Percentiles rank a stretch among this genome's conserved stretches.
Evolutionary conservation across 140 eudicot species (phyloP).

Genomic region (Bidens hawaiensis): DNA sequence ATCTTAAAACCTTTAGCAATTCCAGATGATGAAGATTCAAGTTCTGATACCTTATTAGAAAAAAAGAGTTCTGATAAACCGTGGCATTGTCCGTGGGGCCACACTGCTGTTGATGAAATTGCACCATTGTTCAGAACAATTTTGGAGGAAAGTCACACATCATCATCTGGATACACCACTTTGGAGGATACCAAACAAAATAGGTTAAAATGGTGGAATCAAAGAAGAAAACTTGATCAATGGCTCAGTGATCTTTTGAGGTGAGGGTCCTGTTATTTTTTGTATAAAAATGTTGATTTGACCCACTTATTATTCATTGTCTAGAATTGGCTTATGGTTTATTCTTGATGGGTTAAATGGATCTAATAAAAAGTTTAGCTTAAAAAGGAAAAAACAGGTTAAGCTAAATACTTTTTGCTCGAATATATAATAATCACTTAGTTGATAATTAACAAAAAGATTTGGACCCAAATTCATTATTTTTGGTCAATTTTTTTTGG

Average conservation of each 20-base stretch:
- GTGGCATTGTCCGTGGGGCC: conserved; percentile 91
- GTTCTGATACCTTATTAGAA: conserved; percentile 30
- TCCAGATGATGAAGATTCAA: conserved; percentile 44
- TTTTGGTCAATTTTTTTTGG: too few relatives aligned
- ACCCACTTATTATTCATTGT: neutral
- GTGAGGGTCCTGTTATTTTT: conserved; percentile 30
- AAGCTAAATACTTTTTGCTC: too few relatives aligned
- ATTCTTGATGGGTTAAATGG: neutral
- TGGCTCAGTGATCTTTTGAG: conserved; percentile 54
- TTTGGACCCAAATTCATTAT: too few relatives aligned
- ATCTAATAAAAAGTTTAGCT: neutral
- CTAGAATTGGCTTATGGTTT: neutral
- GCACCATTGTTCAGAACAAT: conserved; percentile 72
- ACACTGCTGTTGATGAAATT: conserved; percentile 64
- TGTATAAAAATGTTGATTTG: neutral
- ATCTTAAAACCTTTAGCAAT: conserved; percentile 25
- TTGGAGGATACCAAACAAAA: conserved; percentile 58
- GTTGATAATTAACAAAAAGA: too few relatives aligned
- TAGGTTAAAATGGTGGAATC: conserved; percentile 72
- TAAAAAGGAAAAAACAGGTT: neutral
- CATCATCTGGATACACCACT: conserved; percentile 51
- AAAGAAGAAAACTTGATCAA: conserved; percentile 63
- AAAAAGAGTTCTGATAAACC: conserved; percentile 31
- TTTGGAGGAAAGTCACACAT: conserved; percentile 58
- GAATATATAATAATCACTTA: too few relatives aligned